Base-by-base conservation (phyloP, 768 basidiomycete genomes). In the Pulveroboletus sp. region DNA sequence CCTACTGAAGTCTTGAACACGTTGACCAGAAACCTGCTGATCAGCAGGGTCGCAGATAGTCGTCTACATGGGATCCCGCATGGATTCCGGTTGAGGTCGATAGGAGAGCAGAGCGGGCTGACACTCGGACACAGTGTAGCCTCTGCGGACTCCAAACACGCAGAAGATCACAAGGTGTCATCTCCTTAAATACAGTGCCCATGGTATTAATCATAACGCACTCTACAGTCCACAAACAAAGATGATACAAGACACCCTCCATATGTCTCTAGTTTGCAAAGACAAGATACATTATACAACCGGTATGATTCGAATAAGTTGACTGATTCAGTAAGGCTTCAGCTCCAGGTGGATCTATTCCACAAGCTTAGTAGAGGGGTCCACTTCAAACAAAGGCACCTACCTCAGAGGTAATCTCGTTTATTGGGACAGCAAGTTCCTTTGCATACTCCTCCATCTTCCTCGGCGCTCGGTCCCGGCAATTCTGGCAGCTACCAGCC, bases 391-490 rank as follows among this genome's bases (percentile, higher is more conserved):
- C 6, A 8, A 26, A 31, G 5, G 8, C 30, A 53, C 67, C 18
- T 42, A 69, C 67, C 51, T 67, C 58, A 6, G 63, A 60, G 18
- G 69, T 57, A 4, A 70, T 60, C 17, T 54, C 60, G 21, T 58
- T 57, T 42, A 68, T 57, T 8, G 68, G 68, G 3, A 47, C 51
- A 28, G 58, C 43, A 24, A 68, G 53, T 18, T 68, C 66, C 49
- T 53, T 64, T 33, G 55, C 58, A 38, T 69, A 68, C 46, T 64
- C 60, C 27, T 54, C 57, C 58, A 68, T 57, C 55, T 53, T 64
- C 49, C 64, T 55, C 9, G 66, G 68, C 5, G 48, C 64, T 46
- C 68, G 68, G 18, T 68, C 66, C 47, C 57, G 49, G 47, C 66
- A 68, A 43, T 30, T 53, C 36, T 46, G 49, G 40, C 66, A 68